Percentiles rank a stretch among this genome's conserved stretches.
Conservation (phyloP, 139 green algal species). For the Coccomyxa sp. region DNA sequence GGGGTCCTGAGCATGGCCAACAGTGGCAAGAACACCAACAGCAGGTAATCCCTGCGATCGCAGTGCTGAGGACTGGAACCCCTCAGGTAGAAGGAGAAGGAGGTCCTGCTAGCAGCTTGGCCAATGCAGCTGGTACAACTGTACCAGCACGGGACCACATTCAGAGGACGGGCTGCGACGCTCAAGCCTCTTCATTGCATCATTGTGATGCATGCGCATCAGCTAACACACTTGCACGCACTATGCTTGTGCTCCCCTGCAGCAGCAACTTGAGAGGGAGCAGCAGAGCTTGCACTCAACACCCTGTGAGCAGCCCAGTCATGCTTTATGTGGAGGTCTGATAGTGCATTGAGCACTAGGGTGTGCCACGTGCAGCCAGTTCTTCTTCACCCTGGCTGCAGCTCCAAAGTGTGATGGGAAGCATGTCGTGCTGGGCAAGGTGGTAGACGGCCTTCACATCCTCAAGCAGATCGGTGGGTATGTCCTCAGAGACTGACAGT, state of each 20-base stretch:
- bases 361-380: conserved; percentile 71
- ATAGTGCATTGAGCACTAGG: neutral
- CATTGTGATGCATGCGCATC: too few species aligned
- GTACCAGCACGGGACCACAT: too few species aligned
- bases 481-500: too few species aligned
- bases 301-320: neutral
- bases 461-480: conserved; percentile 59
- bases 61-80: too few species aligned
- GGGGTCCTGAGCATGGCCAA: conserved; percentile 83
- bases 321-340: neutral
- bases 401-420: conserved; percentile 74
- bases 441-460: conserved; percentile 72
- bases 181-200: too few species aligned
- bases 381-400: conserved; percentile 77
- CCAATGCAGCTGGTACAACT: too few species aligned
- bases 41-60: too few species aligned
- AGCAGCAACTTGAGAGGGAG: neutral
- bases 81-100: too few species aligned
- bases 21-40: conserved; percentile 86
- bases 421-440: conserved; percentile 82
- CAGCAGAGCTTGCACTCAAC: neutral
- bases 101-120: too few species aligned
- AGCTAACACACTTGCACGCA: too few species aligned
- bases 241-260: too few species aligned
- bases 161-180: too few species aligned